Evolutionary conservation across 768 basidiomycete species (phyloP).

Genomic region (Auriscalpium orientale): DNA sequence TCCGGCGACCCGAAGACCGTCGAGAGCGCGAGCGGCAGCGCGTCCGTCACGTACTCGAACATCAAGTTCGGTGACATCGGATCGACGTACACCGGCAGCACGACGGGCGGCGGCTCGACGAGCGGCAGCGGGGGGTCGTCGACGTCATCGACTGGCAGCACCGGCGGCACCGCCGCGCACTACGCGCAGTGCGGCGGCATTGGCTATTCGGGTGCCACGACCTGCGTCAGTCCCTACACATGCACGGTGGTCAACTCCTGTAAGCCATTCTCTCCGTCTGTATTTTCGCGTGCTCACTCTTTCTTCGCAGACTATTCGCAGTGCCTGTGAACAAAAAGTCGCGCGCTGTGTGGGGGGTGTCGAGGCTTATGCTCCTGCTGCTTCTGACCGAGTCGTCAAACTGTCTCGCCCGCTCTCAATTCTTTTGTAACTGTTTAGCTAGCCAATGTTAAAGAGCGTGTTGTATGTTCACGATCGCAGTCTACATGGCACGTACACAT

Average conservation of each 20-base stretch:
- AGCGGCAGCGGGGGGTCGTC: background rate
- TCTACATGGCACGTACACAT: no score
- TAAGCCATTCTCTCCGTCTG: background rate
- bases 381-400: no score
- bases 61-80: slow-evolving; percentile 45
- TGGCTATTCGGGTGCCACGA: slow-evolving; percentile 12
- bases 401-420: no score
- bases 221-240: slow-evolving; percentile 10
- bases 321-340: slow-evolving; percentile 6
- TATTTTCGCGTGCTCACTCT: background rate
- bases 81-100: slow-evolving; percentile 29
- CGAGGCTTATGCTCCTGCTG: no score
- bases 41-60: slow-evolving; percentile 46
- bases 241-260: slow-evolving; percentile 1
- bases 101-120: background rate
- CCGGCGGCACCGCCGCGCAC: slow-evolving; percentile 8
- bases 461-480: no score
- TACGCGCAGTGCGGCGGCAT: slow-evolving; percentile 18
- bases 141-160: background rate
- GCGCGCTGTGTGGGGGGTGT: no score
- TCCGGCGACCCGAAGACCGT: slow-evolving; percentile 40
- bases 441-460: no score
- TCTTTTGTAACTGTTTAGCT: no score
- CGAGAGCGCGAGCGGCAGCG: slow-evolving; percentile 30
- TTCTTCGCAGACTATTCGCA: slow-evolving; percentile 3